Evolutionary conservation across 305 asterid genomes (phyloP), one percentile per base, ranked within the genome.

Genomic region (Vinca major): DNA sequence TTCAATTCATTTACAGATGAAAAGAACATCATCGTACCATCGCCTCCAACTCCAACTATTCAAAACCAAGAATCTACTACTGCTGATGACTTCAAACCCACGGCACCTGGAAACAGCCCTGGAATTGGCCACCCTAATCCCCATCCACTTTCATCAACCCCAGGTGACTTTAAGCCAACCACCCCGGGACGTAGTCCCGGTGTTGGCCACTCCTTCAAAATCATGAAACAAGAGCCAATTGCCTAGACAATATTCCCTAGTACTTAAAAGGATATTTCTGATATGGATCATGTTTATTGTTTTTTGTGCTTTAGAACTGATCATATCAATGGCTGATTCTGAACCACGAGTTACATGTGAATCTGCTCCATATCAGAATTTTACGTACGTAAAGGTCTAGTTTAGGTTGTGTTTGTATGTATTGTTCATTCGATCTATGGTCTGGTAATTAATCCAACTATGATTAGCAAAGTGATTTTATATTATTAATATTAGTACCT

Each of bases 101-200:
- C 88, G 3, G 44, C 77, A 41, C 89, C 83, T 16, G 95, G 95
- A 52, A 78, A 80, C 55, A 90, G 95, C 64, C 92, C 90, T 13
- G 92, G 92, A 67, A 70, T 81, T 12, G 95, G 91, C 39, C 95
- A 88, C 71, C 56, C 74, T 17, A 43, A 13, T 12, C 7, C 3
- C 47, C 60, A 40, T 67, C 39, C 63, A 33, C 16, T 61, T 37
- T 53, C 74, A 36, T 74, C 76, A 62, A 65, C 64, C 63, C 51
- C 82, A 3, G 77, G 70, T 17, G 78, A 75, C 40, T 80, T 73
- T 69, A 79, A 78, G 60, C 82, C 90, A 63, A 81, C 86, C 4
- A 73, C 62, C 33, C 80, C 83, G 6, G 85, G 91, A 16, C 89
- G 79, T 76, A 85, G 94, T 70, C 93, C 94, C 2, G 91, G 94